Percentiles rank a stretch among this genome's conserved stretches.
Conservation (phyloP, 2,329 filamentous ascomycete species). For the Pseudopithomyces maydicus region DNA sequence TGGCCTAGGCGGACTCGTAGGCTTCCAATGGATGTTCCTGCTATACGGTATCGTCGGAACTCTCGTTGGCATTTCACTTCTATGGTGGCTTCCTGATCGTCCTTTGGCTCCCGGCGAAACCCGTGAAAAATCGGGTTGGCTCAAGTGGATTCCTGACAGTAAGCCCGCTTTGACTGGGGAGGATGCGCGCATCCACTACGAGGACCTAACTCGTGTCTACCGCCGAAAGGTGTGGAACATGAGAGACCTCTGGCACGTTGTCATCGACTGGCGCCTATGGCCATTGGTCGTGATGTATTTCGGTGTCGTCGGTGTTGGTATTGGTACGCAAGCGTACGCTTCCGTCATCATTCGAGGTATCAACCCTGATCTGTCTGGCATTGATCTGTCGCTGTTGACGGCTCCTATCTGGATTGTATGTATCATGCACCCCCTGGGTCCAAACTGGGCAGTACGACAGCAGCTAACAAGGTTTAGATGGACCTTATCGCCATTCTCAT, state of each 20-base stretch:
- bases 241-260: slow-evolving; percentile 70
- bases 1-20: slow-evolving; percentile 73
- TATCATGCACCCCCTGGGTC: slow-evolving; percentile 17
- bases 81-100: slow-evolving; percentile 92
- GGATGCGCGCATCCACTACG: slow-evolving; percentile 81
- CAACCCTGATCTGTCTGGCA: slow-evolving; percentile 71
- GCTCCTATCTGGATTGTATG: slow-evolving; percentile 90
- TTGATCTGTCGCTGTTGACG: slow-evolving; percentile 80
- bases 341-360: slow-evolving; percentile 85
- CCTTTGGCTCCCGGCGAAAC: slow-evolving; percentile 74
- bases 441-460: not conserved
- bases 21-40: slow-evolving; percentile 92
- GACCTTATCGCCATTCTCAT: slow-evolving; percentile 86
- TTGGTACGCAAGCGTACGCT: slow-evolving; percentile 86
- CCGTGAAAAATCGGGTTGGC: slow-evolving; percentile 56
- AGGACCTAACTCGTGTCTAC: slow-evolving; percentile 81
- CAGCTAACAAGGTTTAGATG: slow-evolving; percentile 59
- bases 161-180: slow-evolving; percentile 75
- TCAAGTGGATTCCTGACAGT: slow-evolving; percentile 70
- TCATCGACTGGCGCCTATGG: slow-evolving; percentile 88
- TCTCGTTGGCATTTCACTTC: slow-evolving; percentile 70
- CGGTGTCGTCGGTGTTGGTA: slow-evolving; percentile 89
- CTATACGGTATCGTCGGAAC: slow-evolving; percentile 80
- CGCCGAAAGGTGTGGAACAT: slow-evolving; percentile 74
- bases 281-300: slow-evolving; percentile 91